These are phyloP conservation scores for Exophiala viscosa DNA, from an alignment of 2,329 filamentous ascomycete species.

Conservation along the genomic window DNA sequence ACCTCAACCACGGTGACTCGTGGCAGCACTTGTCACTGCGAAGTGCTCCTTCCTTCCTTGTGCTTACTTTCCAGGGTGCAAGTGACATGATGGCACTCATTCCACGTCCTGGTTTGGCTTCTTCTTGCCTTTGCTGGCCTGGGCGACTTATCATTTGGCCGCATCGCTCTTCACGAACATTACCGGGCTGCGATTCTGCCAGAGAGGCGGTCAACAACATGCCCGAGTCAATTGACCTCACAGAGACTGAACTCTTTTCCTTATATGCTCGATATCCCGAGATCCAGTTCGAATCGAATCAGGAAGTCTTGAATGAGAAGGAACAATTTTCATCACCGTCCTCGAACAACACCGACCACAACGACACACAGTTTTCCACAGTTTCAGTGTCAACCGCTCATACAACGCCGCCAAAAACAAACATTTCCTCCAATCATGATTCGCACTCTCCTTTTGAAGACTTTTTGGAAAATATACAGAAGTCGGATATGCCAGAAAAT, in stretches of 20 bases:
- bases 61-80: neutral
- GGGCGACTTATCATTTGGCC: too few relatives aligned
- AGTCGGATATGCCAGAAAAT: constrained; percentile 13
- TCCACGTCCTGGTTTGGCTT: too few relatives aligned
- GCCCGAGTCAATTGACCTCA: constrained; percentile 4
- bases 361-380: constrained; percentile 9
- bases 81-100: too few relatives aligned
- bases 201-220: neutral
- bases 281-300: constrained; percentile 20
- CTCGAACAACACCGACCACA: constrained; percentile 16
- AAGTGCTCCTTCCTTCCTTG: neutral
- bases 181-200: too few relatives aligned
- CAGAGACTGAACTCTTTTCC: constrained; percentile 13
- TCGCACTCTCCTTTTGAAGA: neutral
- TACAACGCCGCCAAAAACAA: constrained; percentile 18
- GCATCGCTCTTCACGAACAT: too few relatives aligned
- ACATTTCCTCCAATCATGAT: neutral
- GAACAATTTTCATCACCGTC: constrained; percentile 19
- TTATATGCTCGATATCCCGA: constrained; percentile 25
- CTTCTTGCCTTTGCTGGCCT: too few relatives aligned
- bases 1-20: neutral
- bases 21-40: too few relatives aligned
- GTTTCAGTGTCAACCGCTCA: constrained; percentile 16
- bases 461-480: constrained; percentile 8
- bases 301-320: neutral